These are phyloP conservation scores for Epithemia pelagica DNA, from an alignment of 108 stramenopile genomes.

Conservation along the genomic window DNA sequence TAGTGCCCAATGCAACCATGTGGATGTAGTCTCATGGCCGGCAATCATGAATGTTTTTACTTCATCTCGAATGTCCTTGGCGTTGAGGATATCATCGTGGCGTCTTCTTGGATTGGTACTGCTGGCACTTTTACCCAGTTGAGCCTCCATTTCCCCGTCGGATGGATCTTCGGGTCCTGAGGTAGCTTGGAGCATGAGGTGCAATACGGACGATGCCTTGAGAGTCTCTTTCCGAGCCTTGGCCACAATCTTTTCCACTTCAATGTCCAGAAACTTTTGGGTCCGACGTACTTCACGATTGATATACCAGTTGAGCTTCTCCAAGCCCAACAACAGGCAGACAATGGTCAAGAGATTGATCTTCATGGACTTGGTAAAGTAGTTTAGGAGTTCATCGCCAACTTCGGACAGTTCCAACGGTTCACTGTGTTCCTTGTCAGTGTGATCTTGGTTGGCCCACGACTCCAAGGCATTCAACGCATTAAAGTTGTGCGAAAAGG, in stretches of 20 bases:
- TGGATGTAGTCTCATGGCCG: conserved; percentile 68
- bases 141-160: conserved; percentile 13
- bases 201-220: conserved; percentile 35
- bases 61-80: conserved; percentile 46
- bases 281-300: conserved; percentile 14
- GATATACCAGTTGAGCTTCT: conserved; percentile 15
- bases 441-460: conserved; percentile 28
- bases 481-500: conserved; percentile 51
- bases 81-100: too few species aligned
- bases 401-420: too few species aligned
- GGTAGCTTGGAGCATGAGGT: conserved; percentile 43
- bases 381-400: not conserved
- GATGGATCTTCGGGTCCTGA: too few species aligned
- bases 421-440: too few species aligned
- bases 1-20: conserved; percentile 42
- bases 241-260: conserved; percentile 29
- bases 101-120: too few species aligned
- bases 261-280: conserved; percentile 20
- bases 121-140: conserved; percentile 7
- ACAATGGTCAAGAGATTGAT: conserved; percentile 18
- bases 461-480: conserved; percentile 27
- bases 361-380: conserved; percentile 15
- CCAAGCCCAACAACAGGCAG: conserved; percentile 14
- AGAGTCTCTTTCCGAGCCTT: conserved; percentile 26
- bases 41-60: conserved; percentile 51